Evolutionary conservation across 768 basidiomycete genomes (phyloP), one percentile per base, ranked within the genome.

Genomic region (Amanita subjunquillea): DNA sequence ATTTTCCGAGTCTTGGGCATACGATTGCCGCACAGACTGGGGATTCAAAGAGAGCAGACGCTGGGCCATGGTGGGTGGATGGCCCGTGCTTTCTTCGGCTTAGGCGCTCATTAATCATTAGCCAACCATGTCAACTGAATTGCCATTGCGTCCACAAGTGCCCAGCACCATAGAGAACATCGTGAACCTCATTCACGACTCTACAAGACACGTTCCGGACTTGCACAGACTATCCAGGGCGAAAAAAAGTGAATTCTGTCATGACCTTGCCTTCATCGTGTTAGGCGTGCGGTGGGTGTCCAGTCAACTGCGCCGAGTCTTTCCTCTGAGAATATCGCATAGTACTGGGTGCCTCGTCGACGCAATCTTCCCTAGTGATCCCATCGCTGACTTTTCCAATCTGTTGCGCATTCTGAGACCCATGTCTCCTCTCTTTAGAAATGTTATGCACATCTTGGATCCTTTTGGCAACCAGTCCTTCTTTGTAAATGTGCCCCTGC

Each of bases 291-390:
- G 51, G 51, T 44, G 30, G 30, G 51, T 53, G 17, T 10, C 6
- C 6, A 42, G 9, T 4, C 4, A 29, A 30, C 13, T 36, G 20
- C 20, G 22, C 25, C 8, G 22, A 12, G 25, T 37, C 9, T 45
- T 20, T 52, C 38, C 7, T 50, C 48, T 29, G 71, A 73, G 23
- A 36, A 60, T 66, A 47, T 17, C 30, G 25, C 27, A 27, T 56
- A 77, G 81, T 37, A 63, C 69, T 27, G 76, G 69, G 20, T 79
- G 76, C 60, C 67, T 84, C 3, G 70, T 82, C 22, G 82, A 83
- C 56, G 59, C 67, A 6, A 55, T 80, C 48, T 59, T 59, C 4
- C 66, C 73, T 0, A 54, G 66, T 22, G 59, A 72, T 36, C 69
- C 75, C 2, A 54, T 61, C 2, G 55, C 57, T 3, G 57, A 68